phyloP scores from a whole-genome alignment of 768 basidiomycete species.

The Dacryopinax spathularia region DNA sequence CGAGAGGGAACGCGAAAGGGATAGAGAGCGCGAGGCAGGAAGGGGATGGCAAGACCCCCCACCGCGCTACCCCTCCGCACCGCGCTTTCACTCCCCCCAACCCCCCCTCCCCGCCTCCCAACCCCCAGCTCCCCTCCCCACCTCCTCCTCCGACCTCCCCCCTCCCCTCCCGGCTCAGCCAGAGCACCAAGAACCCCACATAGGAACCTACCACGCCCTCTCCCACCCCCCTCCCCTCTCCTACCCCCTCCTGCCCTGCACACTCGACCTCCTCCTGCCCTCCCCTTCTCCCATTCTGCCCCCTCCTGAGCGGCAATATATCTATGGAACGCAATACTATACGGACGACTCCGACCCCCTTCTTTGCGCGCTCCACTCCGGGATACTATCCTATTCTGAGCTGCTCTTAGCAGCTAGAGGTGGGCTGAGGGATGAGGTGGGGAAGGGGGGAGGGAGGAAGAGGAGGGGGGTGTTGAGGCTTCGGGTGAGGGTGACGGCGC shows the following conservation, averaged over 20 bases:
- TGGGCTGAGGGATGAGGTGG: neutral
- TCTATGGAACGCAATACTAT: conserved; percentile 1
- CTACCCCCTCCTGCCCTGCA: neutral
- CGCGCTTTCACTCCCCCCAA: neutral
- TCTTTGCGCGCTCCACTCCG: conserved; percentile 9
- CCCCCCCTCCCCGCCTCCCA: neutral
- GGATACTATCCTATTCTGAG: neutral
- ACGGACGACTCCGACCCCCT: conserved; percentile 10
- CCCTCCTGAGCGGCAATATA: neutral
- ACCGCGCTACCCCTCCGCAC: neutral
- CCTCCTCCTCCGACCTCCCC: neutral
- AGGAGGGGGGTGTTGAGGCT: neutral
- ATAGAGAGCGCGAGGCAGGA: neutral
- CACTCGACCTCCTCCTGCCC: neutral
- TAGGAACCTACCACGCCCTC: neutral
- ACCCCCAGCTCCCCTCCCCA: neutral
- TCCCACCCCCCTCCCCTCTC: neutral
- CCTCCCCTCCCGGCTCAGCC: too few species aligned
- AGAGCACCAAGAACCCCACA: too few species aligned
- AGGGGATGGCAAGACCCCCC: neutral
- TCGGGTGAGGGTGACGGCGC: neutral
- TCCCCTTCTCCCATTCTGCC: neutral
- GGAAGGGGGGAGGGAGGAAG: too few species aligned
- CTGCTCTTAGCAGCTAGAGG: neutral
- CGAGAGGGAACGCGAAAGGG: neutral